A percentile compares a stretch with the other conserved stretches of the same genome.
phyloP scores from a whole-genome alignment of 2,329 filamentous ascomycete genomes.

The Aspergillus latus region DNA sequence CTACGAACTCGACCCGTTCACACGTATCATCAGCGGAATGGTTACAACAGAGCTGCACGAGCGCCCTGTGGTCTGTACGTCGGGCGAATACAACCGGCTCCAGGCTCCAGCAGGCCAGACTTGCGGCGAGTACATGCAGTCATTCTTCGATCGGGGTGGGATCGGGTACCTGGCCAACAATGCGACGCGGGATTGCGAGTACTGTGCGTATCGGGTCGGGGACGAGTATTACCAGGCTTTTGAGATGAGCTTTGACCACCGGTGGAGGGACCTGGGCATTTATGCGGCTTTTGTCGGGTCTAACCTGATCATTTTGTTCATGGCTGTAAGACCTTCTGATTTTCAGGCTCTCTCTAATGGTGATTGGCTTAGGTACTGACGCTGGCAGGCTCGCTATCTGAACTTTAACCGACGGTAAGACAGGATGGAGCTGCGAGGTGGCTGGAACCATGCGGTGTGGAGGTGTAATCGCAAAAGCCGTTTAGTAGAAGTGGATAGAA shows the following conservation, averaged over 20 bases:
- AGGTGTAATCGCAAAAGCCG: not conserved
- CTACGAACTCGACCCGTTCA: conserved; percentile 81
- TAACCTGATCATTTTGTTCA: conserved; percentile 67
- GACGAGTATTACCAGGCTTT: conserved; percentile 76
- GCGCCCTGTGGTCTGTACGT: conserved; percentile 60
- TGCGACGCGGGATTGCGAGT: conserved; percentile 67
- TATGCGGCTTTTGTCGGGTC: conserved; percentile 72
- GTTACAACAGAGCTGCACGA: conserved; percentile 74
- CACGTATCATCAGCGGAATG: conserved; percentile 75
- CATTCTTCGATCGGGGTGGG: conserved; percentile 68
- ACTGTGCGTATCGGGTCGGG: conserved; percentile 77
- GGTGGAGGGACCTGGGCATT: conserved; percentile 84
- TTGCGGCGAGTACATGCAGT: conserved; percentile 73
- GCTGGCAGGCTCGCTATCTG: conserved; percentile 41
- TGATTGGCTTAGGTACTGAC: not conserved
- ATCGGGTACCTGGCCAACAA: conserved; percentile 70
- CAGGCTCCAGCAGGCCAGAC: conserved; percentile 62
- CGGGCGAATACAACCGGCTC: conserved; percentile 67
- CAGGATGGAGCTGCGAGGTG: not conserved
- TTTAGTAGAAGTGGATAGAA: not conserved
- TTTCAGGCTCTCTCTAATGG: not conserved
- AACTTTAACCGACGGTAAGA: conserved; percentile 48
- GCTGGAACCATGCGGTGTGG: not conserved
- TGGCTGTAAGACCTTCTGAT: conserved; percentile 49
- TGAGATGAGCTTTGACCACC: conserved; percentile 63